phyloP scores from a whole-genome alignment of 345 rosid species.

The Arabidopsis suecica region DNA sequence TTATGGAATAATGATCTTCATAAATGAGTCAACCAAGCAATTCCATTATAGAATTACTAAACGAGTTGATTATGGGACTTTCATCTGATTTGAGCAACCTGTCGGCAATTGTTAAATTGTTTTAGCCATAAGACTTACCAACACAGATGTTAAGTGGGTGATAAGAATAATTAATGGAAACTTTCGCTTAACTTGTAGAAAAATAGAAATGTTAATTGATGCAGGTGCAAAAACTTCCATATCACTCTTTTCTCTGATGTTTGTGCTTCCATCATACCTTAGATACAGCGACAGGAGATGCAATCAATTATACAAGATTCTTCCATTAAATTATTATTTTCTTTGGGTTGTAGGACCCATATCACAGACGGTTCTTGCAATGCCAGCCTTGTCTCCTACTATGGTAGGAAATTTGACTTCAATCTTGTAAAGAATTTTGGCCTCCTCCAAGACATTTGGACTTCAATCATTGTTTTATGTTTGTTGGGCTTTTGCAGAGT shows the following conservation, averaged over 20 bases:
- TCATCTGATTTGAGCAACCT: slow-evolving; percentile 18
- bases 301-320: slow-evolving; percentile 6
- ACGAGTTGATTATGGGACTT: slow-evolving; percentile 4
- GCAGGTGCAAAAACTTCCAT: slow-evolving; percentile 11
- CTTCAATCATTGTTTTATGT: slow-evolving; percentile 33
- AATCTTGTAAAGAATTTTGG: slow-evolving; percentile 16
- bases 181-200: neutral
- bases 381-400: slow-evolving; percentile 99
- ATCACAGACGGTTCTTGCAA: slow-evolving; percentile 68
- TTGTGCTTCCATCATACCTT: slow-evolving; percentile 17
- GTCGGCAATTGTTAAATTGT: neutral
- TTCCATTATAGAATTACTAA: slow-evolving; percentile 20
- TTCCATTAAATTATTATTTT: slow-evolving; percentile 23
- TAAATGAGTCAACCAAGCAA: slow-evolving; percentile 6
- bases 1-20: slow-evolving; percentile 13
- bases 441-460: slow-evolving; percentile 28
- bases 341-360: slow-evolving; percentile 69
- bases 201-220: slow-evolving; percentile 18
- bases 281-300: neutral
- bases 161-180: neutral
- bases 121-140: slow-evolving; percentile 14
- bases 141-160: slow-evolving; percentile 6
- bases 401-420: slow-evolving; percentile 63
- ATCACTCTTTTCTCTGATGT: slow-evolving; percentile 16
- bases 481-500: slow-evolving; percentile 63